Conservation (phyloP, 306 rosid genomes). For the Sindora glabra region DNA sequence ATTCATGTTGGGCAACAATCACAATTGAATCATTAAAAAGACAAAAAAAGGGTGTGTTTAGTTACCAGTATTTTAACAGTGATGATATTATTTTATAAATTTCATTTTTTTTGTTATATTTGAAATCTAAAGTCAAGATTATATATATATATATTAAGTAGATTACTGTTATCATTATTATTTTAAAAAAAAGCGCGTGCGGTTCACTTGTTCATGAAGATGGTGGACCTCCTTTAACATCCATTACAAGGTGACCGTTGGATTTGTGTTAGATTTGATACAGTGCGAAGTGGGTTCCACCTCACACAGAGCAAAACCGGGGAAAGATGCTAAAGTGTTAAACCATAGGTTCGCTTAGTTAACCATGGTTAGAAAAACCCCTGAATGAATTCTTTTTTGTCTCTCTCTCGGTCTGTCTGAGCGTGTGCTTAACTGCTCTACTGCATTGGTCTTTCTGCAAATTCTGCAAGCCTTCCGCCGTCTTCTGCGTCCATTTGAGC, state of each 20-base stretch:
- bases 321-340: too few species aligned
- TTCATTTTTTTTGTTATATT: too few species aligned
- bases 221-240: not conserved
- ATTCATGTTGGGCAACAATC: not conserved
- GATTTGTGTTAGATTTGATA: not conserved
- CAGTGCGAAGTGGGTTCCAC: not conserved
- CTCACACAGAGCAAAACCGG: not conserved
- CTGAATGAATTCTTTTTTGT: not conserved
- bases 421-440: constrained; percentile 4
- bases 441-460: constrained; percentile 27
- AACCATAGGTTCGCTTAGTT: not conserved
- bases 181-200: not conserved
- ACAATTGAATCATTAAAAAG: too few species aligned
- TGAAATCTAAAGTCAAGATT: too few species aligned
- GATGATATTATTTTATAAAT: too few species aligned
- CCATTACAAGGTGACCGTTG: not conserved
- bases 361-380: constrained; percentile 25
- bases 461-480: constrained; percentile 47
- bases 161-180: too few species aligned
- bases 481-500: constrained; percentile 43
- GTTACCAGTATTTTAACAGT: too few species aligned
- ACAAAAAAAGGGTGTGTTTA: too few species aligned
- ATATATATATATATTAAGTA: too few species aligned
- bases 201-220: constrained; percentile 6
- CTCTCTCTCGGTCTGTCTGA: not conserved